Evolutionary conservation across 2,329 filamentous ascomycete species (phyloP).

Genomic region (Ilyonectria mors-panacis): DNA sequence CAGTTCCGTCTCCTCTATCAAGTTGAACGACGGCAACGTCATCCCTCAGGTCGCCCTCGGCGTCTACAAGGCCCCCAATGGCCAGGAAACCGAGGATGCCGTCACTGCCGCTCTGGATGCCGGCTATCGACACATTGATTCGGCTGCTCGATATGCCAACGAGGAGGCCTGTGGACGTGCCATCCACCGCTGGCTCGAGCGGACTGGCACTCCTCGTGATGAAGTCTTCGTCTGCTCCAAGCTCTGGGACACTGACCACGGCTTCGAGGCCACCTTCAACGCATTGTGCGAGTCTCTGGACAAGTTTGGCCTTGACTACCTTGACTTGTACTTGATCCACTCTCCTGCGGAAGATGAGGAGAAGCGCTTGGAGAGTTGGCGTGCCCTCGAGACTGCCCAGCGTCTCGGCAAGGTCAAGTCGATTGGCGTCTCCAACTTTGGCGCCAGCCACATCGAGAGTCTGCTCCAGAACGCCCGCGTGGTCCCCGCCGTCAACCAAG

Average conservation of each 20-base stretch:
- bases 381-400: constrained; percentile 77
- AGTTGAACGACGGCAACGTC: constrained; percentile 79
- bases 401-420: constrained; percentile 74
- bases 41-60: constrained; percentile 71
- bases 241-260: constrained; percentile 71
- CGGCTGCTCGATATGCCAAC: constrained; percentile 72
- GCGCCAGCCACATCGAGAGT: constrained; percentile 71
- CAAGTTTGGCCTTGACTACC: constrained; percentile 76
- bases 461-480: constrained; percentile 71
- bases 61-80: constrained; percentile 63
- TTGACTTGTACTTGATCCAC: constrained; percentile 81
- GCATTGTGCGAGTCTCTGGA: constrained; percentile 75
- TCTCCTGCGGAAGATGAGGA: constrained; percentile 76
- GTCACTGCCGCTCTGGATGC: constrained; percentile 73
- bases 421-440: constrained; percentile 87
- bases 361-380: constrained; percentile 81
- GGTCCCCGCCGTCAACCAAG: constrained; percentile 81
- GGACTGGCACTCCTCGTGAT: constrained; percentile 74
- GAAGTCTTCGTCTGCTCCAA: constrained; percentile 79
- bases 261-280: constrained; percentile 67
- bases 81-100: constrained; percentile 71
- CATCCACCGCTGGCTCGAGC: constrained; percentile 78
- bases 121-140: constrained; percentile 69
- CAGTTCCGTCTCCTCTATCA: constrained; percentile 60
- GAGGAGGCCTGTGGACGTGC: constrained; percentile 79